A percentile compares a stretch with the other conserved stretches of the same genome.
Evolutionary conservation across 106 monocot species (phyloP).

Genomic region (Apostasia ramifera): DNA sequence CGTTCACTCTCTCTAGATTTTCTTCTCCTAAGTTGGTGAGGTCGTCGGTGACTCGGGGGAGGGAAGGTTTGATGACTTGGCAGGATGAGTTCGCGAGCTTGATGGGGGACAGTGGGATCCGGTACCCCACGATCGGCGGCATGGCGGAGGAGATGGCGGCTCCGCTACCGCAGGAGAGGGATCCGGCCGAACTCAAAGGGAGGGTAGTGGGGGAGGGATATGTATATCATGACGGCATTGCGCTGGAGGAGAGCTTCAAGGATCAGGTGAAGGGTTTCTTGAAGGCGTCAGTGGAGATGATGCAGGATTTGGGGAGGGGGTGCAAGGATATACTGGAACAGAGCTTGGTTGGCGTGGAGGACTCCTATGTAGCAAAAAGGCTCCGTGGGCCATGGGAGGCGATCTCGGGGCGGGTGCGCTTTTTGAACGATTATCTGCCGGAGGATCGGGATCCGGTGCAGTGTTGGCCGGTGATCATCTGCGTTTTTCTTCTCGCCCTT

Average conservation of each 20-base stretch:
- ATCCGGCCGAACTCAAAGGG: background rate
- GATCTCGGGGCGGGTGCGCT: constrained; percentile 38
- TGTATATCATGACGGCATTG: constrained; percentile 19
- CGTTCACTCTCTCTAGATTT: background rate
- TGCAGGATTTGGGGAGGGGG: constrained; percentile 57
- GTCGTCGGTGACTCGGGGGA: constrained; percentile 1
- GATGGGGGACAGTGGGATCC: constrained; percentile 37
- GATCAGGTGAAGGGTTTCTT: constrained; percentile 83
- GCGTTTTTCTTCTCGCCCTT: constrained; percentile 58
- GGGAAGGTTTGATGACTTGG: constrained; percentile 40
- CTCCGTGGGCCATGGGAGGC: constrained; percentile 32
- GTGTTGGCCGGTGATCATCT: constrained; percentile 69
- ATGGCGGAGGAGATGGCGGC: background rate
- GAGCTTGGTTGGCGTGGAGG: constrained; percentile 65
- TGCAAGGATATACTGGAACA: constrained; percentile 60
- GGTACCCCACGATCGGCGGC: constrained; percentile 12
- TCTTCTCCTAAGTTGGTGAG: background rate
- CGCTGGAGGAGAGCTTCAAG: constrained; percentile 60
- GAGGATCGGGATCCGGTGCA: constrained; percentile 88
- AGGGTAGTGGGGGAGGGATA: constrained; percentile 8
- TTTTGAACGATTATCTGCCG: constrained; percentile 93
- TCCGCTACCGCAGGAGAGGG: constrained; percentile 2
- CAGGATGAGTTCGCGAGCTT: constrained; percentile 55
- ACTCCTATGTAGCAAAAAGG: constrained; percentile 40
- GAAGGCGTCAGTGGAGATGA: constrained; percentile 66